Evolutionary conservation across 2,329 filamentous ascomycete genomes (phyloP), one percentile per base, ranked within the genome.

Genomic region (Colletotrichum chlorophyti): DNA sequence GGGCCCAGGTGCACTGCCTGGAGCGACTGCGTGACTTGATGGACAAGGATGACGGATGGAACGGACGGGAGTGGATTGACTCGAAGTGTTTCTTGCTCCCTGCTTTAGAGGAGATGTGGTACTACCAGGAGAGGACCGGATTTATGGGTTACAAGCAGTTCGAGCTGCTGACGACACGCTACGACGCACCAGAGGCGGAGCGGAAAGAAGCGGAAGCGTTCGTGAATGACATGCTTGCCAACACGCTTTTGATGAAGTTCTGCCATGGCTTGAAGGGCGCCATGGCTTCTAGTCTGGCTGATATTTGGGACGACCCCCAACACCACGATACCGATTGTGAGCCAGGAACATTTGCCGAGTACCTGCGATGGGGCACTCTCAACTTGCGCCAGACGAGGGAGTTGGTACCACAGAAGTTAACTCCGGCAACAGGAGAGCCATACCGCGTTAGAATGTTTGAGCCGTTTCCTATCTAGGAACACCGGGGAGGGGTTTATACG

Each of bases 321-420:
- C 68, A 74, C 41, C 60, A 67, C 35, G 66, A 65, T 6, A 69
- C 65, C n/a, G 69, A 75, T 48, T 61, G 62, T 21, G 65, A 55
- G 15, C 64, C 65, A 3, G 72, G 69, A 2, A 72, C 73, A 0
- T 74, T 74, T 64, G 71, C 68, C 2, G 73, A 72, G 52, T 60
- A 72, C 47, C 55, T 76, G 23, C 59, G 73, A 27, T 73, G 70
- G 45, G 72, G 70, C 0, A 70, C 70, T 29, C 60, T 72, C 2
- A 65, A 72, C 57, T 66, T 73, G 17, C 67, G 70, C 37, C 72
- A 75, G 63, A 70, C 61, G 12, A 65, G 72, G 23, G 70, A 55
- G 48, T 17, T 52, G 11, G n/a, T 37, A 19, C 34, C 34, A 10
- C n/a, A 37, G 34, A 37, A 37, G 8, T 17, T 37, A 17, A 37